Conservation (phyloP, 2,329 filamentous ascomycete species). For the Aspergillus neotritici region DNA sequence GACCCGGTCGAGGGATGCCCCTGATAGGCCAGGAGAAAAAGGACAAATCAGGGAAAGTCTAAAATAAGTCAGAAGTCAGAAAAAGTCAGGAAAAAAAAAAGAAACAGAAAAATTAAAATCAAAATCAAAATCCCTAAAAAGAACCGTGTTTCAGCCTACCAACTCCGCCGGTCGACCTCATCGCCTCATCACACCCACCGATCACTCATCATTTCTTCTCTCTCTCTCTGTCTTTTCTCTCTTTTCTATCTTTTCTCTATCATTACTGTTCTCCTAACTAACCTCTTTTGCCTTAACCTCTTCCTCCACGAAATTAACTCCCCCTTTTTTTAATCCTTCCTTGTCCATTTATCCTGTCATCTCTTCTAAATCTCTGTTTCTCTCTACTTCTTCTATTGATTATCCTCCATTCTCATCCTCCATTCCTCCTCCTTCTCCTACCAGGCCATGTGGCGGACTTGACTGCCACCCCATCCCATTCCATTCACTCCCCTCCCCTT, state of each 20-base stretch:
- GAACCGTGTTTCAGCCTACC: no score
- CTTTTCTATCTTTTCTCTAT: background rate
- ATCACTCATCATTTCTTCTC: constrained; percentile 1
- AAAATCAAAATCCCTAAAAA: no score
- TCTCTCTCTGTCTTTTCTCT: background rate
- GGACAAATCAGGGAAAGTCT: no score
- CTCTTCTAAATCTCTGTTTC: background rate
- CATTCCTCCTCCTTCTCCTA: constrained; percentile 1
- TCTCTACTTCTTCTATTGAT: background rate
- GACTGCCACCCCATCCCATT: no score
- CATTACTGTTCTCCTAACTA: background rate
- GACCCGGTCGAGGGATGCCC: no score
- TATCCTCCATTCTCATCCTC: background rate
- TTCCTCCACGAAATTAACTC: background rate
- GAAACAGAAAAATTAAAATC: no score
- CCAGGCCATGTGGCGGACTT: background rate
- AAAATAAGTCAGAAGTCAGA: no score
- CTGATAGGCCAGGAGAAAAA: no score
- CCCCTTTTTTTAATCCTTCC: background rate
- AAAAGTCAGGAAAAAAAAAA: no score
- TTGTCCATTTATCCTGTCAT: background rate
- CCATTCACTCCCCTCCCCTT: background rate
- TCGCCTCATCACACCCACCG: no score
- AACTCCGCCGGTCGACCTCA: no score
- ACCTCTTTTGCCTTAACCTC: background rate